Conservation (phyloP, 768 basidiomycete genomes). For the Leccinum sublutescens region DNA sequence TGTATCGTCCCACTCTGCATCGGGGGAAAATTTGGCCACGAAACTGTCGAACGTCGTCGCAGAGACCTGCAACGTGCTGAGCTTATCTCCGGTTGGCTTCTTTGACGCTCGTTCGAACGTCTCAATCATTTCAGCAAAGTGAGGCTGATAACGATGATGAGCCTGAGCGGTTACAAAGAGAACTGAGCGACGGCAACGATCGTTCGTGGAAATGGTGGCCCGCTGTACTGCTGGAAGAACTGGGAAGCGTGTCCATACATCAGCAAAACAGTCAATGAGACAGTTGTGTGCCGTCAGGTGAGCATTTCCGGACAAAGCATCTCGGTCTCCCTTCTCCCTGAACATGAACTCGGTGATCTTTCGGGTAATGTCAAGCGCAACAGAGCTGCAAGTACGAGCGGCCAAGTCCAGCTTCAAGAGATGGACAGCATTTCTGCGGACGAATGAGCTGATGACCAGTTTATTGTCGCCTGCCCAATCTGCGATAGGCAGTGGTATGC, state of each 20-base stretch:
- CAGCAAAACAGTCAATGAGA: constrained; percentile 52
- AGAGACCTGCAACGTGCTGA: constrained; percentile 37
- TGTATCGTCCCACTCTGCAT: constrained; percentile 19
- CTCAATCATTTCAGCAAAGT: constrained; percentile 46
- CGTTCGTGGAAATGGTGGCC: constrained; percentile 37
- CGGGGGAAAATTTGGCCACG: constrained; percentile 1
- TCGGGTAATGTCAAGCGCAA: constrained; percentile 52
- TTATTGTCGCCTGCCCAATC: constrained; percentile 23
- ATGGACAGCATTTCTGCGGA: constrained; percentile 40
- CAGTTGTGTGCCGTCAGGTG: constrained; percentile 42
- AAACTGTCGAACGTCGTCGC: constrained; percentile 31
- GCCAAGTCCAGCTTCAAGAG: constrained; percentile 41
- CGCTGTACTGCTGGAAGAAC: constrained; percentile 52
- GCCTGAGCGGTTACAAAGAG: constrained; percentile 43
- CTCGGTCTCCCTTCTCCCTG: constrained; percentile 38
- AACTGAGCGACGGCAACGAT: constrained; percentile 35
- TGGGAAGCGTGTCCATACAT: constrained; percentile 61
- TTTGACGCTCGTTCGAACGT: constrained; percentile 48
- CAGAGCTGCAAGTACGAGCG: constrained; percentile 38
- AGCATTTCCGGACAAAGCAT: constrained; percentile 16
- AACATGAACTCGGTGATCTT: constrained; percentile 60
- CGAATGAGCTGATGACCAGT: constrained; percentile 45
- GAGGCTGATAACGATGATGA: constrained; percentile 34
- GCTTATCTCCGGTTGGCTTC: constrained; percentile 49
- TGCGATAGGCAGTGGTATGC: constrained; percentile 38